Percentiles rank a stretch among this genome's conserved stretches.
phyloP scores from a whole-genome alignment of 805 yeast species.

The Suhomyces sp. region DNA sequence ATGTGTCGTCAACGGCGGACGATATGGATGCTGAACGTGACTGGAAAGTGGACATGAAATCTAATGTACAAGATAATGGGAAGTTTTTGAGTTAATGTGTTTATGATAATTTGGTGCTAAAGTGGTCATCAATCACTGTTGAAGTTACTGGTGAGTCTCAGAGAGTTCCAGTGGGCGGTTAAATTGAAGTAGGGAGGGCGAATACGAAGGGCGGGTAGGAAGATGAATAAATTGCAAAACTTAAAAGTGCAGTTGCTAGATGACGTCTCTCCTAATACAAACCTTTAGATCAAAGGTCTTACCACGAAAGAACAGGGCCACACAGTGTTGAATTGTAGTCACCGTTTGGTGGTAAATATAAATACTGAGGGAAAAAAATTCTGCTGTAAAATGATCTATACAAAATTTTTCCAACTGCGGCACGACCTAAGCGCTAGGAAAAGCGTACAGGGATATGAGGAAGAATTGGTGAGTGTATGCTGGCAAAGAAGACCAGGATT shows the following conservation, averaged over 20 bases:
- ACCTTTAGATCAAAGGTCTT: background rate
- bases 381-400: background rate
- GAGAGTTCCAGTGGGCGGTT: too few species aligned
- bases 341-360: too few species aligned
- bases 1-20: conserved; percentile 5
- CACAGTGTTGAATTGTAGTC: background rate
- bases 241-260: background rate
- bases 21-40: conserved; percentile 22
- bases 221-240: too few species aligned
- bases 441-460: background rate
- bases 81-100: too few species aligned
- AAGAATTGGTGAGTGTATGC: too few species aligned
- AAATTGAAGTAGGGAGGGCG: too few species aligned
- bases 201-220: too few species aligned
- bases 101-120: too few species aligned
- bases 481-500: background rate
- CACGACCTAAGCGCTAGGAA: background rate
- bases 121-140: background rate
- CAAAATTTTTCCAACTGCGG: conserved; percentile 1
- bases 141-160: too few species aligned
- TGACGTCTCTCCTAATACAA: too few species aligned
- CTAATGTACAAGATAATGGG: conserved; percentile 4
- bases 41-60: conserved; percentile 13
- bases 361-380: background rate
- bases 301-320: background rate